Base-by-base conservation (phyloP, 2,329 filamentous ascomycete genomes). In the Colletotrichum limetticola region DNA sequence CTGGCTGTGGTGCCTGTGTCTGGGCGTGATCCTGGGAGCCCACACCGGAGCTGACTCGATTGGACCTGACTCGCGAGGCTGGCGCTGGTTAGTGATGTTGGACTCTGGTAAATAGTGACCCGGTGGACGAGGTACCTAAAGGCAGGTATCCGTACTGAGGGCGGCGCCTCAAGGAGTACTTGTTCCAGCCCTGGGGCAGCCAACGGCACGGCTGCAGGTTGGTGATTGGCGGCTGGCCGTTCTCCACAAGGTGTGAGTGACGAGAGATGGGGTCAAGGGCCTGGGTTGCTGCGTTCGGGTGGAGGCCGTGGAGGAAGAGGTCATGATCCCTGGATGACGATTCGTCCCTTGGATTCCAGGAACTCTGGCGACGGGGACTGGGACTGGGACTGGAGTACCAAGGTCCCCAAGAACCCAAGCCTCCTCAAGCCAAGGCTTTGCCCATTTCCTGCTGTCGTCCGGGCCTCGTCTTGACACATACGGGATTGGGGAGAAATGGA, bases 21-120 rank as follows among this genome's bases (percentile, higher is more conserved):
- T 71, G 63, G 57, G 64, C 57, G 49, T 62, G 49, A 67, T 71
- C 69, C 69, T 63, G 37, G 69, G 63, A 58, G 70, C 66, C 70
- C 70, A 69, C 70, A 69, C 59, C 59, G 55, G 59, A 66, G 66
- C 70, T 72, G 70, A 60, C 70, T 72, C 70, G 66, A 72, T 49
- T 24, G 53, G 30, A 53, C 70, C 70, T 72, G 66, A 72, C 70
- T 72, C 70, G 70, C 53, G 70, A 69, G 70, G 70, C 70, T 72
- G 59, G 59, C 66, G 56, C 14, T 30, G 32, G 28, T 32, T 52
- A 30, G 19, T 55, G 16, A 24, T 11, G 8, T 14, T 58, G 52
- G 28, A 22, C 60, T 72, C 53, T 59, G 65, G 28, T 63, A 30
- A 42, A 60, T 63, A 53, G 30, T 68, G 46, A 68, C 46, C 35